Conservation (phyloP, 164 flowering plant species). For the Euptelea pleiosperma region DNA sequence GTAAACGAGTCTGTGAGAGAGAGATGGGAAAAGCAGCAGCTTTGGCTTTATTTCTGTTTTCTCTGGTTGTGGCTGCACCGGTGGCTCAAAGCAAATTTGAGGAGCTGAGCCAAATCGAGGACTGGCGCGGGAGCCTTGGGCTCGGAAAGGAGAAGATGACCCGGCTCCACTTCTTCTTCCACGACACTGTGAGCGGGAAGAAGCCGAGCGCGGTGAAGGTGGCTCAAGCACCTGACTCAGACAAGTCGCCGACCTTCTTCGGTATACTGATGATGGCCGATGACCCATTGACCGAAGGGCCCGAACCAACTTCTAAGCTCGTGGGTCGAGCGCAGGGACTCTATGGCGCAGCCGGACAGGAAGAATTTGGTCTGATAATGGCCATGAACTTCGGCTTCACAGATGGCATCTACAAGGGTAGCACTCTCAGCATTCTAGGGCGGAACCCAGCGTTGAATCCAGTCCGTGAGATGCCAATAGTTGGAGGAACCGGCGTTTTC, state of each 20-base stretch:
- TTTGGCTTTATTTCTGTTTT: background rate
- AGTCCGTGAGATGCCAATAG: constrained; percentile 44
- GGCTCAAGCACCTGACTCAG: constrained; percentile 27
- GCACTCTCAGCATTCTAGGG: constrained; percentile 38
- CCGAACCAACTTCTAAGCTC: constrained; percentile 33
- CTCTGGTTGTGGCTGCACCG: background rate
- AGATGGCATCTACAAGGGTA: constrained; percentile 35
- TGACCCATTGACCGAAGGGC: constrained; percentile 42
- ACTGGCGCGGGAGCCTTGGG: background rate
- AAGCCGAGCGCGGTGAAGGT: constrained; percentile 31
- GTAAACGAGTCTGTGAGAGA: too few species aligned
- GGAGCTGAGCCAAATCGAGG: background rate
- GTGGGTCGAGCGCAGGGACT: constrained; percentile 59
- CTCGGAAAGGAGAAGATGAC: constrained; percentile 16
- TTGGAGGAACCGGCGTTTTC: constrained; percentile 50
- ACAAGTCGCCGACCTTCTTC: constrained; percentile 31
- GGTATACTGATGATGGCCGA: constrained; percentile 41
- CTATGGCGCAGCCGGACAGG: constrained; percentile 33
- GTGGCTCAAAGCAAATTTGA: constrained; percentile 1
- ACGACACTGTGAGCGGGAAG: constrained; percentile 43
- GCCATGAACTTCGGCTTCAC: constrained; percentile 27
- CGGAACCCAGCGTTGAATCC: constrained; percentile 26
- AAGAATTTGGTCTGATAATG: constrained; percentile 15
- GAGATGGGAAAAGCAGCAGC: background rate
- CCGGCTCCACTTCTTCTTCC: constrained; percentile 48